Base-by-base conservation (phyloP, 2,329 filamentous ascomycete species). In the Zasmidium angulare region DNA sequence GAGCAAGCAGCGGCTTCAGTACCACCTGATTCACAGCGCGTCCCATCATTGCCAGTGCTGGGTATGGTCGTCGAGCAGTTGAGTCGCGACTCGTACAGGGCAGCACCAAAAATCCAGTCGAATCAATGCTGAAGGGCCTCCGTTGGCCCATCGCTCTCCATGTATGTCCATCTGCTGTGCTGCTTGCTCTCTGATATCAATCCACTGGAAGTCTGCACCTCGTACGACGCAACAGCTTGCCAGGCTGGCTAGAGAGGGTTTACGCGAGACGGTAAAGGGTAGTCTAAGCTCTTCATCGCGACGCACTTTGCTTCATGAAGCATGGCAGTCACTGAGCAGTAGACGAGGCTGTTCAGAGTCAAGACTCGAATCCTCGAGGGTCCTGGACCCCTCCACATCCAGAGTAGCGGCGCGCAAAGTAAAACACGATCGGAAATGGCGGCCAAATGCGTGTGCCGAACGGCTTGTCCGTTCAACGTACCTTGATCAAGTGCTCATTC, bases 401-500 rank as follows among this genome's bases (percentile, higher is more conserved):
- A 31, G 29, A 14, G 24, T 29, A 19, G 29, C 46, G 59, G 61
- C 54, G 59, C 55, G 56, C 58, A 60, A 48, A 58, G 31, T 58
- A 51, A 52, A 24, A 50, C 50, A 59, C 47, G 31, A 71, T 63
- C 68, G 72, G 65, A 67, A 66, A 65, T 49, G 66, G 63, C 62
- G 68, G 63, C 66, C 62, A 63, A 66, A 66, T 67, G 60, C 68
- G 63, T 65, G 59, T 64, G 69, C 75, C 75, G 76, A 70, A 74
- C 70, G 75, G 73, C 75, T 69, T 63, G 59, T 88, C 89, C 86
- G 83, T 87, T 92, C 89, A 92, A 99, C 95, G 96, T 99, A 99
- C 95, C 95, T 99, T 98, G 83, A 99, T 96, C 88, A 96, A 91
- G 82, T 82, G 82, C 85, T 98, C 93, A 81, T 87, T 91, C 79